phyloP scores from a whole-genome alignment of 2,329 filamentous ascomycete genomes.

The Fusarium burgessii region DNA sequence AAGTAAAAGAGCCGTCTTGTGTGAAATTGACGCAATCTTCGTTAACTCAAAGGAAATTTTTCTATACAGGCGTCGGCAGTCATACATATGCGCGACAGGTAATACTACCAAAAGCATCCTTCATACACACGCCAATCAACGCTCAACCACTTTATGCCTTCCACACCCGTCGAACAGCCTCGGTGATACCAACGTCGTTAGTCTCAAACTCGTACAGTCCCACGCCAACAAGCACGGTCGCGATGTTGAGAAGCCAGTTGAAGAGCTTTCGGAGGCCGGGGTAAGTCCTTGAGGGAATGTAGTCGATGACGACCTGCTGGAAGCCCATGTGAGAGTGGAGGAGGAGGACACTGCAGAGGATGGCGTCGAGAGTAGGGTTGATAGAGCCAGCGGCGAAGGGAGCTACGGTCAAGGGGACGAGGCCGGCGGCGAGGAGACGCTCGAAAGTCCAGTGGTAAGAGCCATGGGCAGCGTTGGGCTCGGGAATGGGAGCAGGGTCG shows the following conservation, averaged over 20 bases:
- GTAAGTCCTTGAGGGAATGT: conserved; percentile 80
- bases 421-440: conserved; percentile 81
- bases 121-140: conserved; percentile 16
- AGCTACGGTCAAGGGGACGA: conserved; percentile 88
- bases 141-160: conserved; percentile 68
- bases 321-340: conserved; percentile 97
- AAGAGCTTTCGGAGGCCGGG: conserved; percentile 75
- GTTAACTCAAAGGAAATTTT: conserved; percentile 41
- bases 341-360: conserved; percentile 84
- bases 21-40: conserved; percentile 32
- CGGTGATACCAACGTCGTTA: conserved; percentile 94
- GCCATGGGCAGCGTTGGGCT: conserved; percentile 81
- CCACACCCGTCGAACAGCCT: conserved; percentile 91
- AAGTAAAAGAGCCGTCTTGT: conserved; percentile 9
- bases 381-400: conserved; percentile 93
- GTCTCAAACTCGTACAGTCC: conserved; percentile 99
- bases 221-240: conserved; percentile 83
- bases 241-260: conserved; percentile 82
- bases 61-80: conserved; percentile 48
- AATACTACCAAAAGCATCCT: conserved; percentile 27
- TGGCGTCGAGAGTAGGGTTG: conserved; percentile 88
- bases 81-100: conserved; percentile 41
- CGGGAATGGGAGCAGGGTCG: conserved; percentile 82
- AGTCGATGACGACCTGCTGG: conserved; percentile 90
- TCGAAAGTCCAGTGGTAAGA: conserved; percentile 99